Base-by-base conservation (phyloP, 129 eudicot species). In the Ambrosia trifida region DNA sequence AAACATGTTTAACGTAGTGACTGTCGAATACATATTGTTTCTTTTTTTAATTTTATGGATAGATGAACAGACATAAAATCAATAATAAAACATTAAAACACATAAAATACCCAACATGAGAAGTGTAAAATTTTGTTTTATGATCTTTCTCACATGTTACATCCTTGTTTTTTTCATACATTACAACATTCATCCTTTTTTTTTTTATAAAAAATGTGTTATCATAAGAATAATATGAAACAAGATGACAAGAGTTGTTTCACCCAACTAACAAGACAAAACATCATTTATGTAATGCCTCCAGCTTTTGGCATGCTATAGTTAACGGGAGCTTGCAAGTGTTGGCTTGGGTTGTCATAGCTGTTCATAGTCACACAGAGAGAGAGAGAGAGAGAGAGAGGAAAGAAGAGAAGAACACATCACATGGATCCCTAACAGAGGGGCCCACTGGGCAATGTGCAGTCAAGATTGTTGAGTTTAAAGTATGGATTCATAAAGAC, bases 361-460 rank as follows among this genome's bases (percentile, higher is more conserved):
- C 64, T 54, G 65, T 38, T 70, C 38, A 28, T 56, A 13, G 64
- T 7, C 70, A 32, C 56, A 69, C 64, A 17, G 3, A 12, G 44
- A 40, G 44, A 40, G 44, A 51, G 73, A n/a, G n/a, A n/a, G n/a
- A n/a, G n/a, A 17, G 3, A 12, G 44, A 40, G 44, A 40, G 44
- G 32, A 24, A 1, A 24, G 28, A 24, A 24, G 28, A 24, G 28
- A 24, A 24, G 1, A 24, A 24, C n/a, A 10, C 31, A 19, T 64
- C 79, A 74, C 79, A 65, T 74, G 72, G 78, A 20, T 7, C 47
- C 41, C 66, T 16, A 44, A n/a, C 31, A 58, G 68, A 19, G 41
- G 76, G 76, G 50, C 68, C 76, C 59, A 9, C 58, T 44, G 8
- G 33, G 16, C 65, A 38, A 19, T 3, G 36, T 69, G 51, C 19